A percentile compares a stretch with the other conserved stretches of the same genome.
Evolutionary conservation across 2,329 filamentous ascomycete species (phyloP).

Genomic region (Aspergillus felis): DNA sequence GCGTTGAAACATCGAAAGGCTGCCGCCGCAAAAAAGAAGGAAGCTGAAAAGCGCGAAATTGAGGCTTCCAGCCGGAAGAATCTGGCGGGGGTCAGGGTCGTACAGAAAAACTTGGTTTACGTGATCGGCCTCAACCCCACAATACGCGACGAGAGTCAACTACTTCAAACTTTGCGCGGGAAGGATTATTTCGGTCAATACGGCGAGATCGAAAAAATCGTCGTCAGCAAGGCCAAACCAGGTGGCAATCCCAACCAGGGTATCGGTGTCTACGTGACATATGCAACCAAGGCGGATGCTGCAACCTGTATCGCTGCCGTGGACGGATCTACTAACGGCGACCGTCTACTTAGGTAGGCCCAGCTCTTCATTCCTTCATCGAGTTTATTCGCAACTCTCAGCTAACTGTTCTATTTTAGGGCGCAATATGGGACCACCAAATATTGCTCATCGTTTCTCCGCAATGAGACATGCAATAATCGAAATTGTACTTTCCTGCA

Average conservation of each 20-base stretch:
- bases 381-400: neutral
- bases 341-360: slow-evolving; percentile 74
- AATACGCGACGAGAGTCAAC: slow-evolving; percentile 78
- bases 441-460: slow-evolving; percentile 95
- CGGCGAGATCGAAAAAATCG: slow-evolving; percentile 97
- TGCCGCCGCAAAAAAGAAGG: slow-evolving; percentile 83
- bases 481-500: slow-evolving; percentile 97
- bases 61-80: slow-evolving; percentile 96
- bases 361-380: slow-evolving; percentile 25
- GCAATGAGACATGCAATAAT: slow-evolving; percentile 91
- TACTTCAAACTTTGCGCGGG: slow-evolving; percentile 84
- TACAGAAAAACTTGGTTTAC: slow-evolving; percentile 98
- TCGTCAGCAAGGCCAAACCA: slow-evolving; percentile 93
- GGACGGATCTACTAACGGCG: slow-evolving; percentile 87
- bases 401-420: slow-evolving; percentile 32
- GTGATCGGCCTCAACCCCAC: slow-evolving; percentile 91
- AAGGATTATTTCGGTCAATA: slow-evolving; percentile 97
- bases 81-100: slow-evolving; percentile 87
- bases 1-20: slow-evolving; percentile 82
- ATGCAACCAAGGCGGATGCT: slow-evolving; percentile 86
- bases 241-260: slow-evolving; percentile 68
- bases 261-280: slow-evolving; percentile 97
- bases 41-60: slow-evolving; percentile 92
- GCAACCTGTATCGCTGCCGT: slow-evolving; percentile 86
- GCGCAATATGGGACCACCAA: slow-evolving; percentile 88